Conservation (phyloP, 495 filamentous ascomycete species). For the Jackrogersella multiformis region DNA sequence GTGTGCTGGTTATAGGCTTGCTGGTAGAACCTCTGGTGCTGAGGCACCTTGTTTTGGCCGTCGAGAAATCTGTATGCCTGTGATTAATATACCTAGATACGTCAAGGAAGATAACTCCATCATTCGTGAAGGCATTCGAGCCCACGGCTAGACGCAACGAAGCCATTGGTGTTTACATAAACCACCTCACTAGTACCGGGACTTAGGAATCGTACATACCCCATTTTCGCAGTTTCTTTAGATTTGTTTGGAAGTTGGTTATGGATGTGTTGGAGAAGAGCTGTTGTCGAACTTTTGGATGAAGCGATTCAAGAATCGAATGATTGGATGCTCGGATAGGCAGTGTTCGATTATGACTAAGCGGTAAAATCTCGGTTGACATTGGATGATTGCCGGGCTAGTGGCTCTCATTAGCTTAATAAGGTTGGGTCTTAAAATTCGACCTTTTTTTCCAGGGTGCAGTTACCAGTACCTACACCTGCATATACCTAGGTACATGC, state of each 20-base stretch:
- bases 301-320: slow-evolving; percentile 34
- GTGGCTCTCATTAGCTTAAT: background rate
- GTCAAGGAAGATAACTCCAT: slow-evolving; percentile 10
- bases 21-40: slow-evolving; percentile 86
- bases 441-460: too few species aligned
- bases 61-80: slow-evolving; percentile 67
- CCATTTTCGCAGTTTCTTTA: slow-evolving; percentile 39
- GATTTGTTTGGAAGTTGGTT: slow-evolving; percentile 6
- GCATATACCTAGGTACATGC: background rate
- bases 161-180: slow-evolving; percentile 14
- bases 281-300: slow-evolving; percentile 39
- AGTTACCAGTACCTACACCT: too few species aligned
- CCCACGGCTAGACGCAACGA: background rate
- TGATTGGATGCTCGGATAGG: slow-evolving; percentile 37
- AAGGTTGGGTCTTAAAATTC: too few species aligned
- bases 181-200: background rate
- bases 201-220: slow-evolving; percentile 22
- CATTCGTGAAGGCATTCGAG: slow-evolving; percentile 13
- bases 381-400: background rate
- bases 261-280: slow-evolving; percentile 27
- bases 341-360: slow-evolving; percentile 37
- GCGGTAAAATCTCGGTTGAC: slow-evolving; percentile 40
- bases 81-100: slow-evolving; percentile 30
- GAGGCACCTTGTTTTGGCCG: slow-evolving; percentile 85
- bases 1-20: slow-evolving; percentile 72